Percentiles rank a stretch among this genome's conserved stretches.
These are phyloP conservation scores for Metarhizium robertsii DNA, from an alignment of 2,329 filamentous ascomycete species.

Conservation along the genomic window DNA sequence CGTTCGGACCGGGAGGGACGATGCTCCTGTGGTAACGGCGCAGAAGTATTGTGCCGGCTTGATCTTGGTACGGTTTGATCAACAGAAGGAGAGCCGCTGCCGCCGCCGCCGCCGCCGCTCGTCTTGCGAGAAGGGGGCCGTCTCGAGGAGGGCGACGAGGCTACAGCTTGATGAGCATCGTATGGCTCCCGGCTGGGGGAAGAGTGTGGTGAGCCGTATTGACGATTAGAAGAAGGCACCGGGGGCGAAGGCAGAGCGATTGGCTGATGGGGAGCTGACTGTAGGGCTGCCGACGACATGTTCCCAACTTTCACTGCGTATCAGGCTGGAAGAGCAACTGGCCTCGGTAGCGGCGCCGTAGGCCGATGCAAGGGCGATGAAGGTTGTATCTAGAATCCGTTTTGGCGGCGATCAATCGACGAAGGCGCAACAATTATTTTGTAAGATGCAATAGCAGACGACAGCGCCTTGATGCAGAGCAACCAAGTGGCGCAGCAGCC, in stretches of 20 bases:
- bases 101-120: conserved; percentile 35
- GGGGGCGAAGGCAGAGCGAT: conserved; percentile 39
- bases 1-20: conserved; percentile 37
- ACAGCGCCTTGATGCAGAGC: background rate
- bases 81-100: conserved; percentile 14
- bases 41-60: conserved; percentile 33
- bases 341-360: background rate
- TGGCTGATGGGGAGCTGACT: conserved; percentile 48
- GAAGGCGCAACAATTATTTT: background rate
- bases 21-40: conserved; percentile 33
- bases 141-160: conserved; percentile 42
- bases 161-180: conserved; percentile 41
- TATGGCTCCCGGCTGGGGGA: conserved; percentile 47
- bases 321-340: conserved; percentile 6
- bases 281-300: conserved; percentile 50
- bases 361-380: background rate
- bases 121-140: conserved; percentile 42
- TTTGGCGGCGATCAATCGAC: background rate
- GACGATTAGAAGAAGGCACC: conserved; percentile 38
- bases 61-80: conserved; percentile 35
- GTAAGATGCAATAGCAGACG: background rate
- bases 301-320: conserved; percentile 15
- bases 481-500: conserved; percentile 1
- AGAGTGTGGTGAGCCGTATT: conserved; percentile 42
- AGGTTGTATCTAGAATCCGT: background rate